Base-by-base conservation (phyloP, 345 rosid genomes). In the Lepidium didymum region DNA sequence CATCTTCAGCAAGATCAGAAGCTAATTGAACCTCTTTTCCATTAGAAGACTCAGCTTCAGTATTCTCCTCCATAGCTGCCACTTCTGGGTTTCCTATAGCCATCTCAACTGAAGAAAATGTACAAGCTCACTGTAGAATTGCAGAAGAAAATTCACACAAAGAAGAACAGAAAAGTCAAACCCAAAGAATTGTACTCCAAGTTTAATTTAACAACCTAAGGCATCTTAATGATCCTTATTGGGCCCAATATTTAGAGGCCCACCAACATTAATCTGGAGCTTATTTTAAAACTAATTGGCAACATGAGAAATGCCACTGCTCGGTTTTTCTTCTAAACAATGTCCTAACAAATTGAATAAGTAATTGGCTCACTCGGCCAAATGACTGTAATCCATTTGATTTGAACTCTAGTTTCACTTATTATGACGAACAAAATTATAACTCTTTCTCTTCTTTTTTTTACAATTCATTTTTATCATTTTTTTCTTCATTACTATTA, bases 1-100 rank as follows among this genome's bases (percentile, higher is more conserved):
- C 87, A 33, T 81, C 81, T 34, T 47, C 65, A n/a, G 49, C 59
- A 60, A 79, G 56, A 51, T 67, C 66, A 45, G 66, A 63, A 44
- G 56, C 73, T 59, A 66, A 15, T 33, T 15, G 54, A 52, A 23
- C 16, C 27, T 62, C 65, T 46, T 68, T 62, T 38, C 53, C 47
- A 27, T 29, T 46, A 38, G 59, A 68, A 9, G 69, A 46, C 45
- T 62, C 70, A 3, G 12, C 54, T 66, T 31, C 62, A 53, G 7
- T 25, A 19, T 63, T 81, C 60, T 67, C 62, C 53, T 77, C 79
- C 67, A 75, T 66, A 6, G 73, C 68, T 74, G 41, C 75, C 14
- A 38, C 29, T 9, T 68, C 68, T 51, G 44, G 14, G 42, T 56
- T 70, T 8, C 73, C 78, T 15, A 54, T 71, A 15, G 72, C 79